Conservation (phyloP, 2,329 filamentous ascomycete species). For the Talaromyces verruculosus region DNA sequence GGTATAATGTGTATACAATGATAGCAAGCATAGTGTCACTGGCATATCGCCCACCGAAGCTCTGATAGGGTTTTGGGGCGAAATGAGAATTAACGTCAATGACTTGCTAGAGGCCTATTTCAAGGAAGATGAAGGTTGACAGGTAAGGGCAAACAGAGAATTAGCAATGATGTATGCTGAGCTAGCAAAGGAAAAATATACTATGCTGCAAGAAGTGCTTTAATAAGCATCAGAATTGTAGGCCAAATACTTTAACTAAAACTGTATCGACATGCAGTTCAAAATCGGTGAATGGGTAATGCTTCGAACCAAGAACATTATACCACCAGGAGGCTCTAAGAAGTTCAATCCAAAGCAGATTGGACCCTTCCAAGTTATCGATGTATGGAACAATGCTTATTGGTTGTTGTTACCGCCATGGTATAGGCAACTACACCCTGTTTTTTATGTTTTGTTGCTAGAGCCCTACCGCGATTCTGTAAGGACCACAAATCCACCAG, state of each 20-base stretch:
- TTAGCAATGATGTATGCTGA: not conserved
- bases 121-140: not conserved
- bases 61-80: not conserved
- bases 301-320: not conserved
- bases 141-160: not conserved
- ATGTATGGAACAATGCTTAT: too few species aligned
- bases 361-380: too few species aligned
- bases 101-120: not conserved
- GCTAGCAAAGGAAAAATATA: not conserved
- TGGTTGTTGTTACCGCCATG: too few species aligned
- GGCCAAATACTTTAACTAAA: not conserved
- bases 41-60: not conserved
- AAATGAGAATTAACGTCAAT: not conserved
- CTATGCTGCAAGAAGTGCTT: not conserved
- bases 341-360: too few species aligned
- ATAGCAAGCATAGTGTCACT: not conserved
- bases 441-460: too few species aligned
- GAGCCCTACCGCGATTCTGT: too few species aligned
- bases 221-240: not conserved
- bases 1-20: slow-evolving; percentile 6
- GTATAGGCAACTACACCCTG: too few species aligned
- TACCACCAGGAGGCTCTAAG: not conserved
- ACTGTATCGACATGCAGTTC: not conserved
- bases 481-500: too few species aligned
- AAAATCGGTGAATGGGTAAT: not conserved